Evolutionary conservation across 345 rosid genomes (phyloP), one percentile per base, ranked within the genome.

Genomic region (Sisymbrium altissimum): DNA sequence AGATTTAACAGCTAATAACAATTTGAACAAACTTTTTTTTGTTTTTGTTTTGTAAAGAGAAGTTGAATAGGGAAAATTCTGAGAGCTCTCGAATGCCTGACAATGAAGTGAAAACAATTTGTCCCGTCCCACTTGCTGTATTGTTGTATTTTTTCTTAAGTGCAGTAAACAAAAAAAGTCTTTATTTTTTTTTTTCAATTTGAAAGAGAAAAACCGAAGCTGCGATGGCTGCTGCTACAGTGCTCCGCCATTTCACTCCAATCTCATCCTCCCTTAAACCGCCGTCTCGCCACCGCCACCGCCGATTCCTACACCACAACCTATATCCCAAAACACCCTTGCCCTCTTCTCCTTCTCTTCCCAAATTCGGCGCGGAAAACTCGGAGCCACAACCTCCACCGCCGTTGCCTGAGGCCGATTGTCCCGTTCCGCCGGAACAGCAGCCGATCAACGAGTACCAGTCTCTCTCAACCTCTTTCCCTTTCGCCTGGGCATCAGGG

Each of bases 361-460:
- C 57, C 68, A 83, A 73, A 78, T 82, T 78, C 30, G 82, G 86
- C 56, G n/a, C n/a, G n/a, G n/a, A n/a, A n/a, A n/a, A n/a, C n/a
- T n/a, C n/a, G n/a, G n/a, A n/a, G n/a, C n/a, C n/a, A n/a, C n/a
- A n/a, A n/a, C n/a, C n/a, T n/a, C n/a, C n/a, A n/a, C n/a, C n/a
- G n/a, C 36, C 72, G 14, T 64, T 81, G 2, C 89, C 95, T 3
- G 97, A 86, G 48, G 80, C 94, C 27, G 91, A 77, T 80, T 93
- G 98, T 68, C 97, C 96, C 5, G 98, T 91, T 60, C 98, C 97
- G 1, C 57, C 57, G 4, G 97, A 91, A 29, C 98, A 89, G 49
- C 97, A 85, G 32, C 97, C 98, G 27, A 83, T 93, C 36, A 89
- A 91, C 80, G 98, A 93, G 79, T 93, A 83, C 83, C 88, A 88